Conservation (phyloP, 139 green algal species). For the Tetraselmis striata region DNA sequence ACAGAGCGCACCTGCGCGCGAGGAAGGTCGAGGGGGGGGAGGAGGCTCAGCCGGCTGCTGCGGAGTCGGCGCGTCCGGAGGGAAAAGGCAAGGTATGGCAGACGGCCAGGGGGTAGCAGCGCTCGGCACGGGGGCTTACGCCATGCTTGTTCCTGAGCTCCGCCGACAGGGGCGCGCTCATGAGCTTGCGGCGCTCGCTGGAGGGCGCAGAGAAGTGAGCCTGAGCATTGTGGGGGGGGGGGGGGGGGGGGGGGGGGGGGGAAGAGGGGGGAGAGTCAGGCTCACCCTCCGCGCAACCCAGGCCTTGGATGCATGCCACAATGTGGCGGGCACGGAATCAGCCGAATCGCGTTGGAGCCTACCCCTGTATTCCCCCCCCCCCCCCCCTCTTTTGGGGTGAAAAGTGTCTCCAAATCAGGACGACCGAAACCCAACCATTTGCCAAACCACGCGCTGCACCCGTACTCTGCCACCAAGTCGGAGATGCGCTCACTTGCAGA, state of each 20-base stretch:
- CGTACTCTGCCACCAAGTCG: too few species aligned
- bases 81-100: neutral
- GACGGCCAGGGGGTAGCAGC: neutral
- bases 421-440: too few species aligned
- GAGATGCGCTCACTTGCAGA: too few species aligned
- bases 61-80: too few species aligned
- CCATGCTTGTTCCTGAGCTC: constrained; percentile 90
- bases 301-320: too few species aligned
- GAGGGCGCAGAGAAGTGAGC: constrained; percentile 95
- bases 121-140: constrained; percentile 40
- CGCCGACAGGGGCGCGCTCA: constrained; percentile 84
- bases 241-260: neutral
- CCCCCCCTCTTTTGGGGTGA: too few species aligned
- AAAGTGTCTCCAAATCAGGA: too few species aligned
- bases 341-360: neutral
- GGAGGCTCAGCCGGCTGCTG: too few species aligned
- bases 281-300: neutral
- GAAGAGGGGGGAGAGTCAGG: neutral
- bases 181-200: constrained; percentile 82
- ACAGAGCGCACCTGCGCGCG: constrained; percentile 76
- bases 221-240: constrained; percentile 36
- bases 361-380: neutral
- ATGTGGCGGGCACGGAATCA: too few species aligned
- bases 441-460: too few species aligned
- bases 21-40: too few species aligned